Evolutionary conservation across 2,329 filamentous ascomycete genomes (phyloP), one percentile per base, ranked within the genome.

Genomic region (Fusarium denticulatum): DNA sequence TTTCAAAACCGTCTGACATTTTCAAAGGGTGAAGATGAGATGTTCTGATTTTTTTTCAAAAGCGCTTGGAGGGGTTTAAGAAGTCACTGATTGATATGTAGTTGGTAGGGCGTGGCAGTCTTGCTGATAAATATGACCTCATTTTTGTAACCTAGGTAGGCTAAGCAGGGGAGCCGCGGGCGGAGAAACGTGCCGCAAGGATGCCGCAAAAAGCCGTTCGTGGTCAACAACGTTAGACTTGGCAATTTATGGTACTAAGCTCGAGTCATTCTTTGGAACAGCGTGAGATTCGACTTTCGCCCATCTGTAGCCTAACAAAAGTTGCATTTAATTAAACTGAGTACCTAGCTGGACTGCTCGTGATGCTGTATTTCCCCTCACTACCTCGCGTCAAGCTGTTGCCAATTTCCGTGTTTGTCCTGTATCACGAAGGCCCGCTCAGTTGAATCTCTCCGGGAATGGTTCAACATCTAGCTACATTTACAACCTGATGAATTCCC

Each of bases 201-300:
- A 36, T 36, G 14, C n/a, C n/a, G 24, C 12, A 52, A 36, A 6
- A 3, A 15, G 13, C 30, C 24, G 9, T 3, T 16, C 49, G 2
- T 9, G 18, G 3, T 53, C 18, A 36, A 22, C 7, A 20, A 26
- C 49, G 16, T 2, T 4, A 11, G 0, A 4, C 6, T 52, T 52
- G 16, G n/a, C 12, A 20, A 2, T 50, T 2, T 4, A 50, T 10
- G 11, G 0, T 24, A 18, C 2, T 5, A 18, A 8, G 0, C 0
- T 30, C 10, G 0, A n/a, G 6, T 16, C 0, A 16, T 12, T n/a
- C 4, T 8, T 32, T 4, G 22, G 7, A 6, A 20, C 2, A 24
- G 10, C 6, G 1, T 20, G 6, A 20, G 22, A 14, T 32, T 13
- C 5, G 5, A 5, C 1, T n/a, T 49, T n/a, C 14, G 20, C 18